A percentile compares a stretch with the other conserved stretches of the same genome.
phyloP scores from a whole-genome alignment of 192 early-diverging fungal species.

The Haplosporangium gracile region DNA sequence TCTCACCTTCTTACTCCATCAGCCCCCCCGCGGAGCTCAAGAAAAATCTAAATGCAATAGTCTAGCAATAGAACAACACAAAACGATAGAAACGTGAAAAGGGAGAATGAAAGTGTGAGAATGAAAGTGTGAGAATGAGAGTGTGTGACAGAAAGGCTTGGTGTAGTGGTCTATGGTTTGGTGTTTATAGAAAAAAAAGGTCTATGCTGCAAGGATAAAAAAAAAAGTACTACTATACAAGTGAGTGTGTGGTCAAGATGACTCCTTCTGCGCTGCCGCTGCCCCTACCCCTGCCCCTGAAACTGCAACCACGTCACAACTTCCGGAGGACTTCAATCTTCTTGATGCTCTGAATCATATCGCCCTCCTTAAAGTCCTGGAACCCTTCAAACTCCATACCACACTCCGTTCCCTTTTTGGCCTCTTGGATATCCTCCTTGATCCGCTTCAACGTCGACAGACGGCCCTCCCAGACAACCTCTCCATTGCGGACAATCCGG shows the following conservation, averaged over 20 bases:
- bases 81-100: no score
- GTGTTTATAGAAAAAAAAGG: no score
- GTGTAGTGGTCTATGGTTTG: no score
- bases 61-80: no score
- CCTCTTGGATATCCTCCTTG: slow-evolving; percentile 92
- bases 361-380: slow-evolving; percentile 82
- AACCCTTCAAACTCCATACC: slow-evolving; percentile 93
- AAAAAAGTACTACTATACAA: background rate
- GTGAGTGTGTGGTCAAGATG: background rate
- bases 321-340: slow-evolving; percentile 51
- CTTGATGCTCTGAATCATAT: slow-evolving; percentile 81
- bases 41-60: no score
- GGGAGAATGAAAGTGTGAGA: no score
- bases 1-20: no score
- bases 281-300: background rate
- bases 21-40: no score
- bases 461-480: slow-evolving; percentile 80
- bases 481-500: slow-evolving; percentile 76
- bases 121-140: no score
- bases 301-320: slow-evolving; percentile 8
- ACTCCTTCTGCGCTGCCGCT: background rate
- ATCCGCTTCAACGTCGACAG: slow-evolving; percentile 86
- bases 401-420: slow-evolving; percentile 95
- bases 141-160: no score
- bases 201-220: no score